phyloP scores from a whole-genome alignment of 2,329 filamentous ascomycete genomes.

The Cadophora sp. region DNA sequence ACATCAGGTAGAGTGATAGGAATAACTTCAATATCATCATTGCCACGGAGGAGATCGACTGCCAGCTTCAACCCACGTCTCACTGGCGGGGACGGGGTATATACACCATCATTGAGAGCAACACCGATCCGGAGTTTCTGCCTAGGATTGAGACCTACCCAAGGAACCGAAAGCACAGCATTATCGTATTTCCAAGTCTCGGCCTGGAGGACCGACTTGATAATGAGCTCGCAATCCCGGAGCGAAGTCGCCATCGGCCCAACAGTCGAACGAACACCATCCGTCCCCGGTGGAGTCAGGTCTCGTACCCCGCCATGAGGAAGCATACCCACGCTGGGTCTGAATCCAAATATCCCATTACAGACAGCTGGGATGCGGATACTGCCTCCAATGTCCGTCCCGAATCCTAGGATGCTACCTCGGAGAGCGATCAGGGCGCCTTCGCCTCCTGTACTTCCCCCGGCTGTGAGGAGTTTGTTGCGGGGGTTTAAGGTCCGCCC shows the following conservation, averaged over 20 bases:
- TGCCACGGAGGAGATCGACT: constrained; percentile 45
- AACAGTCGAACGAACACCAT: constrained; percentile 53
- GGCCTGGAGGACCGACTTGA: constrained; percentile 50
- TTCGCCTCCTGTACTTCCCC: constrained; percentile 69
- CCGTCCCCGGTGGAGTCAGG: constrained; percentile 59
- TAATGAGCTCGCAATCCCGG: constrained; percentile 50
- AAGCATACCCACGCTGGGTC: constrained; percentile 35
- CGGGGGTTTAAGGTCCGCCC: too few relatives aligned
- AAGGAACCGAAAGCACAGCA: constrained; percentile 49
- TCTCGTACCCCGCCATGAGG: constrained; percentile 52
- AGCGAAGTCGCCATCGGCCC: constrained; percentile 53
- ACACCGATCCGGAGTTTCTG: constrained; percentile 55
- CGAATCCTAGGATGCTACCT: constrained; percentile 54
- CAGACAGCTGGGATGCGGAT: constrained; percentile 50
- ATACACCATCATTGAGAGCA: constrained; percentile 53
- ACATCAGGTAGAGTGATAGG: constrained; percentile 56
- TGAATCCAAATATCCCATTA: constrained; percentile 52
- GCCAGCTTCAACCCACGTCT: constrained; percentile 53
- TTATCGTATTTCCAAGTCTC: constrained; percentile 54
- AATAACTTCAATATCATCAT: constrained; percentile 57
- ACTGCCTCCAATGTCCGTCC: constrained; percentile 35
- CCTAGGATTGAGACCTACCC: constrained; percentile 46
- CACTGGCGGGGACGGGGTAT: constrained; percentile 59
- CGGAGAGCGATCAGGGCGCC: constrained; percentile 52
- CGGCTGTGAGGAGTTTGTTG: constrained; percentile 54